Conservation (phyloP, 257 asterid species). For the Fraxinus quadrangulata region DNA sequence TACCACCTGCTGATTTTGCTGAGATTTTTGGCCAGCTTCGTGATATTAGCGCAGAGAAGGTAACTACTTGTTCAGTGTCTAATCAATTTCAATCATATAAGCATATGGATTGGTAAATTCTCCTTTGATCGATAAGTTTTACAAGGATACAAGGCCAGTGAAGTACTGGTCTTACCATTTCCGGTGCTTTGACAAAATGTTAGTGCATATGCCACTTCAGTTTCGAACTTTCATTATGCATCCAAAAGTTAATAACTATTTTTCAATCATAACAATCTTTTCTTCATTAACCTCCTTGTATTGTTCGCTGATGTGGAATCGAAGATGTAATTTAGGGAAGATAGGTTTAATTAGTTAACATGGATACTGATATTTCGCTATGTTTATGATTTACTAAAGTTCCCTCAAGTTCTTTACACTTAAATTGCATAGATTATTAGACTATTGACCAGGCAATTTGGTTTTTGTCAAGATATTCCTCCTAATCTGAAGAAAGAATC, state of each 20-base stretch:
- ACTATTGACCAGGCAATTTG: neutral
- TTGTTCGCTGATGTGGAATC: no score
- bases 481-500: no score
- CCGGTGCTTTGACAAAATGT: neutral
- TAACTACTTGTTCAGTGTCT: slow-evolving; percentile 21
- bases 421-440: neutral
- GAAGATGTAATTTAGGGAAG: no score
- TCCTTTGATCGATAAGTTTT: neutral
- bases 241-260: neutral
- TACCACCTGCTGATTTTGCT: slow-evolving; percentile 83
- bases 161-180: neutral
- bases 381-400: neutral
- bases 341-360: neutral
- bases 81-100: neutral
- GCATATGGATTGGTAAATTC: neutral
- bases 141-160: neutral
- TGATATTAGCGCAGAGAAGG: slow-evolving; percentile 54
- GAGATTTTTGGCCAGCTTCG: slow-evolving; percentile 64
- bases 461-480: no score
- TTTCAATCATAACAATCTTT: neutral
- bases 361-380: neutral
- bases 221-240: neutral
- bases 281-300: no score
- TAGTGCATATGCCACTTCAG: neutral
- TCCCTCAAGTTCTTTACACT: neutral